Base-by-base conservation (phyloP, 352 stramenopile genomes). In the Pythium phragmitis region DNA sequence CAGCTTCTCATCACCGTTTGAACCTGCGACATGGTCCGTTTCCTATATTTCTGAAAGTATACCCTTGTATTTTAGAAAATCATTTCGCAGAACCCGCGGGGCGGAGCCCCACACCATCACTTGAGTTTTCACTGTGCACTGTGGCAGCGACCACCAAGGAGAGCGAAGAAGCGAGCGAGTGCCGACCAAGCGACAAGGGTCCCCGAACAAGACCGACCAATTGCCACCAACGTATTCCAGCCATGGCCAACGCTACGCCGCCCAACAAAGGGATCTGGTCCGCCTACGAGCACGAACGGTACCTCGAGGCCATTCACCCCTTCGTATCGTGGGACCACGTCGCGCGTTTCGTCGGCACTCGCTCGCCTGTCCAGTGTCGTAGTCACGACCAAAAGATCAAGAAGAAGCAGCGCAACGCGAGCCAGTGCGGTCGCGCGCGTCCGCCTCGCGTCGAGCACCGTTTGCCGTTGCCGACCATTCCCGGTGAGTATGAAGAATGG, bases 341-440 rank as follows among this genome's bases (percentile, higher is more conserved):
- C 23, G 23, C 58, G 48, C 48, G 39, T n/a, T 23, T 23, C 41
- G 49, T 65, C 58, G 58, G 58, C 36, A 65, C 58, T 65, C 58
- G 58, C 58, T 65, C 58, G 13, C 47, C n/a, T 11, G 33, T 52
- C 30, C 58, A 65, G 45, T 52, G 41, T 23, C 41, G 41, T 36
- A 49, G 47, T 3, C 58, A 65, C 39, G 7, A 52, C 48, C 58
- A 65, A n/a, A 65, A 65, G 34, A 50, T 65, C 26, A 28, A 58
- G 28, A 65, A 65, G 58, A 65, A 65, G 37, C 28, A 54, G 30
- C 26, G 28, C 12, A 42, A 46, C 1, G 43, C 53, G 4, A 30
- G 26, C 16, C 28, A 46, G 33, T 1, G 13, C 17, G 55, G 55
- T 9, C 11, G 9, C 4, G 30, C 34, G 34, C 28, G 4, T 2